phyloP scores from a whole-genome alignment of 139 green algal species.

The Coccomyxa sp. region DNA sequence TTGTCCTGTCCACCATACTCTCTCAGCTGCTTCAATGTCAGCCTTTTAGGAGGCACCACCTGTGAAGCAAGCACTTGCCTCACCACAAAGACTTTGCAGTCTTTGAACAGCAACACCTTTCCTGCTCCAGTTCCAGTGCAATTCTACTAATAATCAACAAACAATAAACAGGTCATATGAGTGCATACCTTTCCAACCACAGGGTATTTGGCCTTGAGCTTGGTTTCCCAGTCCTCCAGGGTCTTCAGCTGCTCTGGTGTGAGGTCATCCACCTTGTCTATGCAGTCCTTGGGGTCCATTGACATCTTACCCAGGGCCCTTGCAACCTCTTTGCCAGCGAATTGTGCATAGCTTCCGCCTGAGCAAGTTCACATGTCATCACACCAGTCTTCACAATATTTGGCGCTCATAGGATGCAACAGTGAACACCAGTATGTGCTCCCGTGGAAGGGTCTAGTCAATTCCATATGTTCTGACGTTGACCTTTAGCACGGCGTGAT shows the following conservation, averaged over 20 bases:
- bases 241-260: conserved; percentile 25
- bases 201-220: conserved; percentile 49
- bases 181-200: conserved; percentile 48
- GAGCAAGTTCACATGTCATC: background rate
- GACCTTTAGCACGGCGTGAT: too few species aligned
- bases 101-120: background rate
- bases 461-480: background rate
- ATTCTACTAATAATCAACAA: background rate
- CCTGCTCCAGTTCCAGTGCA: background rate
- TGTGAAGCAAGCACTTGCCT: conserved; percentile 14
- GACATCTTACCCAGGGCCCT: conserved; percentile 5
- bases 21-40: conserved; percentile 62
- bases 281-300: conserved; percentile 19
- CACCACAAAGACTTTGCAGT: too few species aligned
- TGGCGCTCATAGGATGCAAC: background rate
- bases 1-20: conserved; percentile 53
- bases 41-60: conserved; percentile 48
- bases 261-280: conserved; percentile 27
- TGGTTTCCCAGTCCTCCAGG: conserved; percentile 42
- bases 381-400: background rate
- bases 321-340: conserved; percentile 26
- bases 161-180: background rate
- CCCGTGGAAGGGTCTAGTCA: background rate
- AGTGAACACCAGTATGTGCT: background rate
- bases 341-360: conserved; percentile 20